These are phyloP conservation scores for Spencermartinsiella europaea DNA, from an alignment of 805 yeast species.

Conservation along the genomic window DNA sequence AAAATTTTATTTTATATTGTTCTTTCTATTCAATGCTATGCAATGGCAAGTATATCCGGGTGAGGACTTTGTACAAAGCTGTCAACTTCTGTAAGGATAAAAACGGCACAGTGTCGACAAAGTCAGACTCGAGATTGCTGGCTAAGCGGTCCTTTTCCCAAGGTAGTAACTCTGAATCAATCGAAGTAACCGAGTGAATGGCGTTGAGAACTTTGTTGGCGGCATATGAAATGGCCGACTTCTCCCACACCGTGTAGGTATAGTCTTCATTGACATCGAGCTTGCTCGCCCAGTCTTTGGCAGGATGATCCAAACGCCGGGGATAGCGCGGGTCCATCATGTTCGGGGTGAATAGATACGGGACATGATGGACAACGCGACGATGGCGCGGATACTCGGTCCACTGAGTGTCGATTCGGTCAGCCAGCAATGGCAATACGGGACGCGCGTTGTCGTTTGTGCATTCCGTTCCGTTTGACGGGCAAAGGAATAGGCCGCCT, in stretches of 20 bases:
- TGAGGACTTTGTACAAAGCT: not conserved
- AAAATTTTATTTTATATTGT: too few relatives aligned
- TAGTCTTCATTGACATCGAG: slow-evolving; percentile 50
- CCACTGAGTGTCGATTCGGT: slow-evolving; percentile 46
- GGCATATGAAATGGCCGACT: slow-evolving; percentile 31
- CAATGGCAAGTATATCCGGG: not conserved
- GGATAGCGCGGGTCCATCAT: slow-evolving; percentile 25
- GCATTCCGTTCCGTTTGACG: slow-evolving; percentile 22
- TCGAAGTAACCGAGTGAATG: slow-evolving; percentile 13
- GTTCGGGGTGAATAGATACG: slow-evolving; percentile 52
- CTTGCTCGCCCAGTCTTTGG: slow-evolving; percentile 42
- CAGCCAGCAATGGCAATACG: slow-evolving; percentile 55
- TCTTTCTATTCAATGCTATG: not conserved
- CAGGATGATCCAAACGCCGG: slow-evolving; percentile 11
- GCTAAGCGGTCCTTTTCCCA: slow-evolving; percentile 23
- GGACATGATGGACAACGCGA: slow-evolving; percentile 44
- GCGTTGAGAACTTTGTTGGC: slow-evolving; percentile 24
- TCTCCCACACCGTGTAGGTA: slow-evolving; percentile 37
- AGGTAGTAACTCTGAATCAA: slow-evolving; percentile 13
- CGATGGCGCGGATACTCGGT: slow-evolving; percentile 23
- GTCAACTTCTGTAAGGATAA: not conserved
- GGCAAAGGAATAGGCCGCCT: slow-evolving; percentile 58
- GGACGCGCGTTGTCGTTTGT: slow-evolving; percentile 36
- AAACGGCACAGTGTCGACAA: not conserved
- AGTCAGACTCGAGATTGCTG: slow-evolving; percentile 8